Conservation (phyloP, 139 green algal species). For the Coelastrella sp. region DNA sequence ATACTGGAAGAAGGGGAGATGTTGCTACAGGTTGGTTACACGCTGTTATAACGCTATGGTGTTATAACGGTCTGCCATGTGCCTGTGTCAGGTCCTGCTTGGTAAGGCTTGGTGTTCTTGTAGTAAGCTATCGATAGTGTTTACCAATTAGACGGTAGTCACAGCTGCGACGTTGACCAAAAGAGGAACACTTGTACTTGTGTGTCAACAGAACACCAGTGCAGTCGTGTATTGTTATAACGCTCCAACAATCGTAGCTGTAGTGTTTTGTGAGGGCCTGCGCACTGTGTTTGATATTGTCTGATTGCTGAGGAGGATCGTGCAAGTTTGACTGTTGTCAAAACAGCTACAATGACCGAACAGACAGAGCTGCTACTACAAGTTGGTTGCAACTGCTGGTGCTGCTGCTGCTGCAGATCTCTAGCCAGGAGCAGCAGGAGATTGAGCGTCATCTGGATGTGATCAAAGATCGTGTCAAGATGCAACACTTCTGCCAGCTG, state of each 20-base stretch:
- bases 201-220: no score
- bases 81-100: neutral
- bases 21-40: neutral
- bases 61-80: neutral
- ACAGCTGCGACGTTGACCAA: no score
- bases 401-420: conserved; percentile 29
- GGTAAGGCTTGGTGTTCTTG: no score
- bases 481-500: conserved; percentile 3
- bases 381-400: neutral
- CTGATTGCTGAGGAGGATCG: neutral
- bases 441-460: conserved; percentile 3
- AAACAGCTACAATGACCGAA: no score
- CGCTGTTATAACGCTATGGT: neutral
- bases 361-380: neutral
- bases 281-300: no score
- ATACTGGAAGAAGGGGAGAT: conserved; percentile 4
- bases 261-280: no score
- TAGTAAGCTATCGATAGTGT: no score
- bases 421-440: conserved; percentile 1
- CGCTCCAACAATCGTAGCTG: no score
- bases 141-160: no score
- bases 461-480: conserved; percentile 4
- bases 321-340: no score
- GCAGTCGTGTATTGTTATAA: no score
- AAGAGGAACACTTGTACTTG: no score